Base-by-base conservation (phyloP, 1,284 basidiomycete species). In the Kalmanozyma brasiliensis region DNA sequence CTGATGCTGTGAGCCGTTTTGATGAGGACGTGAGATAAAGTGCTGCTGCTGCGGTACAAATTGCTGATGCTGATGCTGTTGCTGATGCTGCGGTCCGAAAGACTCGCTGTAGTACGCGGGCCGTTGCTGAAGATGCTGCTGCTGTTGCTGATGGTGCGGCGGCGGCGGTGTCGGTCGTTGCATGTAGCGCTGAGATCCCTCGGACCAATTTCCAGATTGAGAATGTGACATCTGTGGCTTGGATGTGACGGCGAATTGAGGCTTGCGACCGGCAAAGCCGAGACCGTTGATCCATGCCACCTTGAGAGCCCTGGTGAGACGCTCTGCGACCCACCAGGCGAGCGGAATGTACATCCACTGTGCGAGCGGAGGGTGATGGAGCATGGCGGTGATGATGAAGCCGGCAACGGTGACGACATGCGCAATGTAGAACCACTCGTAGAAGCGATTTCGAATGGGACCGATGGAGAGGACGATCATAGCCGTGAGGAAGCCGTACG, bases 401-500 rank as follows among this genome's bases (percentile, higher is more conserved):
- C 78, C 77, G 33, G 77, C 60, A 9, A 71, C 71, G 41, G 74
- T 80, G 46, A 89, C 76, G 47, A 93, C 78, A 77, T 94, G 92
- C 3, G 87, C 79, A 60, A 87, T 83, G 80, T 91, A 93, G 84
- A 94, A 94, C 20, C 84, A 79, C 80, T 93, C 91, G 82, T 92
- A 94, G 72, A 87, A 86, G 11, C 84, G 84, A 46, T 86, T 87
- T 32, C 92, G 86, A 44, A 94, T 81, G 4, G 88, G 87, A 7
- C 85, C 84, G 33, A 91, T 75, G 24, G 90, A 91, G 34, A 89
- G 81, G 32, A 88, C 74, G 63, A 89, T 87, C 51, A 93, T 84
- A 9, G 88, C 78, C 0, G 89, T 91, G 79, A 94, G 85, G 37
- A 87, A 84, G n/a, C 83, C 84, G 81, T 90, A 93, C 0, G 89